A percentile compares a stretch with the other conserved stretches of the same genome.
phyloP scores from a whole-genome alignment of 805 yeast genomes.

The Metschnikowia dekortorum region DNA sequence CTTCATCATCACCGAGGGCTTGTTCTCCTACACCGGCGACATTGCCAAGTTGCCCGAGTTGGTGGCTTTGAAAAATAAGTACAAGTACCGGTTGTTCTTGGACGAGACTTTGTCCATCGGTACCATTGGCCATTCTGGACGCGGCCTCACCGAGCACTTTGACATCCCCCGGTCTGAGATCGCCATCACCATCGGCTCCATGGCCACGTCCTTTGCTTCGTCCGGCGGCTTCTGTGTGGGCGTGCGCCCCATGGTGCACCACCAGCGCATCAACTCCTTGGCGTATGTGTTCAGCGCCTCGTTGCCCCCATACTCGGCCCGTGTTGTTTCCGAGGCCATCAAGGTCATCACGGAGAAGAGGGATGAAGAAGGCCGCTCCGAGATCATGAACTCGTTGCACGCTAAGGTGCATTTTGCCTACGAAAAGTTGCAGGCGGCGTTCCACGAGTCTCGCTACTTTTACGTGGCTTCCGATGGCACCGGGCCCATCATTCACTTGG shows the following conservation, averaged over 20 bases:
- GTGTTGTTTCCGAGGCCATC: conserved; percentile 53
- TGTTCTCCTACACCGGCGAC: conserved; percentile 80
- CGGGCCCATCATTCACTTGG: conserved; percentile 70
- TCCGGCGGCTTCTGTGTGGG: conserved; percentile 96
- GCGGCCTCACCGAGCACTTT: conserved; percentile 77
- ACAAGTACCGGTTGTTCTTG: conserved; percentile 78
- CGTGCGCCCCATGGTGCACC: conserved; percentile 73
- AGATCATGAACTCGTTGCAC: conserved; percentile 31
- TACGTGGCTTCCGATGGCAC: conserved; percentile 51
- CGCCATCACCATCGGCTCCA: conserved; percentile 82
- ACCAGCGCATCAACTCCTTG: conserved; percentile 84
- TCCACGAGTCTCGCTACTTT: conserved; percentile 35
- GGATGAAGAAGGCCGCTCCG: conserved; percentile 30
- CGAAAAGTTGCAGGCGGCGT: conserved; percentile 37
- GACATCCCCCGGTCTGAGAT: conserved; percentile 65
- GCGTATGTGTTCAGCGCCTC: conserved; percentile 95
- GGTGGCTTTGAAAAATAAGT: conserved; percentile 70
- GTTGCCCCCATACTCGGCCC: conserved; percentile 86
- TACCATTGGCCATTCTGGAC: conserved; percentile 77
- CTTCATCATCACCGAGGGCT: conserved; percentile 86
- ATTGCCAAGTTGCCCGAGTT: conserved; percentile 65
- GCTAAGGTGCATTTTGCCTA: conserved; percentile 39
- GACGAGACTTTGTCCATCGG: conserved; percentile 90
- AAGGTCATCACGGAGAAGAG: conserved; percentile 39
- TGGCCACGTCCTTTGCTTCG: conserved; percentile 76